Percentiles rank a stretch among this genome's conserved stretches.
phyloP scores from a whole-genome alignment of 257 asterid genomes.

The Solanum chiquidenum region DNA sequence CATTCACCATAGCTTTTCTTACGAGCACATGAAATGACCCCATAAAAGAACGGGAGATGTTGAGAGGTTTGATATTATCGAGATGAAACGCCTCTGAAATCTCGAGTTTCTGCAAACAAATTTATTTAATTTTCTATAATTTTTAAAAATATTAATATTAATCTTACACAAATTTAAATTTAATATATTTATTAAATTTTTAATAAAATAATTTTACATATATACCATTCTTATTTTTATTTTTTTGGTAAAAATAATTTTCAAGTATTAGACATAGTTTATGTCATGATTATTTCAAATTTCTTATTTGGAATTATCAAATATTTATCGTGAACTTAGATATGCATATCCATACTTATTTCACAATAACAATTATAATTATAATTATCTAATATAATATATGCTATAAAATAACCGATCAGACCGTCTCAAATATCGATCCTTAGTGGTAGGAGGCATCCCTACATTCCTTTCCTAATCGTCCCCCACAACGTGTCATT shows the following conservation, averaged over 20 bases:
- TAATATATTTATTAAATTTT: too few relatives aligned
- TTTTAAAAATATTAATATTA: too few relatives aligned
- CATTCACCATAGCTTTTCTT: neutral
- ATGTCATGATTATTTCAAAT: neutral
- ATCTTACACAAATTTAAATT: too few relatives aligned
- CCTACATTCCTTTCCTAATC: neutral
- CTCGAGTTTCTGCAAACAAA: too few relatives aligned
- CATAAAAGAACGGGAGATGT: neutral
- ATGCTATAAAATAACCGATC: neutral
- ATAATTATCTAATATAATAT: neutral
- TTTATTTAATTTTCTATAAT: too few relatives aligned
- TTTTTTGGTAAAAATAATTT: too few relatives aligned
- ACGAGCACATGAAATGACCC: too few relatives aligned
- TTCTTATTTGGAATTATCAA: neutral
- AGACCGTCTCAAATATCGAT: fast-evolving
- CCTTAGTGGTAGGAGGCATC: neutral
- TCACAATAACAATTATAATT: fast-evolving
- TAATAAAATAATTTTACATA: too few relatives aligned
- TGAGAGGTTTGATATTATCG: neutral
- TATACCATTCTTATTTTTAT: too few relatives aligned
- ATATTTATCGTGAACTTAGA: too few relatives aligned
- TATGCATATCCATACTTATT: fast-evolving
- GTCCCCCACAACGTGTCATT: conserved; percentile 3
- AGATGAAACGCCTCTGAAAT: too few relatives aligned
- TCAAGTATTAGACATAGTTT: too few relatives aligned